A percentile compares a stretch with the other conserved stretches of the same genome.
These are phyloP conservation scores for Grammothele lineata DNA, from an alignment of 768 basidiomycete genomes.

Conservation along the genomic window DNA sequence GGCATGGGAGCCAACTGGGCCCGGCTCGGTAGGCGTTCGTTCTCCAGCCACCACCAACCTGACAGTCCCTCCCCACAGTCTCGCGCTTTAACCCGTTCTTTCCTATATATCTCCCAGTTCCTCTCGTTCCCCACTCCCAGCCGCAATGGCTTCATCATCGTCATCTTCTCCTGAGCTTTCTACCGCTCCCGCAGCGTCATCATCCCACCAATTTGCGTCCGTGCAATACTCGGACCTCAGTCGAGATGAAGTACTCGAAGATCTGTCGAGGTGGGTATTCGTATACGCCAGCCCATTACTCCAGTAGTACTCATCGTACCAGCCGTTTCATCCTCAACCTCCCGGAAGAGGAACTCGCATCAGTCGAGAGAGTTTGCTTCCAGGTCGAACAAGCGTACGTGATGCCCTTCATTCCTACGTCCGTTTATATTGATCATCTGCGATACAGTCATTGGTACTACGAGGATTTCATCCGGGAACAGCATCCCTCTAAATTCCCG, in stretches of 20 bases:
- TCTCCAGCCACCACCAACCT: constrained; percentile 17
- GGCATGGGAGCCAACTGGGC: constrained; percentile 12
- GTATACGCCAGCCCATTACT: constrained; percentile 6
- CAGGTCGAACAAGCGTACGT: constrained; percentile 98
- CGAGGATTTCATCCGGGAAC: constrained; percentile 95
- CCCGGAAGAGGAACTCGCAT: constrained; percentile 87
- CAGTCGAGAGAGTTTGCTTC: constrained; percentile 92
- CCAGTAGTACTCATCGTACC: constrained; percentile 18
- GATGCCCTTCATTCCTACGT: constrained; percentile 1
- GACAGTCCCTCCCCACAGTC: constrained; percentile 11
- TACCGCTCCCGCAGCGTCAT: constrained; percentile 38
- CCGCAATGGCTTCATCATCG: constrained; percentile 68
- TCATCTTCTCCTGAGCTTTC: constrained; percentile 75
- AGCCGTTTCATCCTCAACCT: constrained; percentile 97
- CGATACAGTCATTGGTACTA: constrained; percentile 94
- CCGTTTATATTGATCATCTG: constrained; percentile 2
- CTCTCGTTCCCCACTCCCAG: constrained; percentile 20
- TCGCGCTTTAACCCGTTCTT: constrained; percentile 13
- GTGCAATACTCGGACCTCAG: constrained; percentile 61
- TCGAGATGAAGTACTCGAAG: constrained; percentile 85
- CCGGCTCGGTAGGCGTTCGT: constrained; percentile 10
- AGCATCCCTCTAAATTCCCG: constrained; percentile 74
- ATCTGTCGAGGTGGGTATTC: constrained; percentile 80
- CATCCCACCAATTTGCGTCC: constrained; percentile 36
- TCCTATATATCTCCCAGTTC: constrained; percentile 25